Evolutionary conservation across 2,329 filamentous ascomycete genomes (phyloP).

Genomic region (Sarocladium strictum): DNA sequence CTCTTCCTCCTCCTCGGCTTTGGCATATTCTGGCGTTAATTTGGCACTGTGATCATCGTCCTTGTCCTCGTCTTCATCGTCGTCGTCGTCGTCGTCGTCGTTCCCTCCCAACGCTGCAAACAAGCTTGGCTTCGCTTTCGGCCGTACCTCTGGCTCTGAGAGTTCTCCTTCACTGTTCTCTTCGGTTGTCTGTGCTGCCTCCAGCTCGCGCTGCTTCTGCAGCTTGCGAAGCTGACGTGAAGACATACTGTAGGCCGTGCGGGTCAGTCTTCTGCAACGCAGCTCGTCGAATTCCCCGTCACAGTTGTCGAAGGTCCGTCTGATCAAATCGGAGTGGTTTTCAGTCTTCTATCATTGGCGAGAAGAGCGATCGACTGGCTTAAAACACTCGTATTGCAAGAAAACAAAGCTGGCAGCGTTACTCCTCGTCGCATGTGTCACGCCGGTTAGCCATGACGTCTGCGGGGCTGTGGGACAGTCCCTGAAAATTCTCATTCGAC

Average conservation of each 20-base stretch:
- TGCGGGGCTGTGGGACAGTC: constrained; percentile 3
- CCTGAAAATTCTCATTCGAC: constrained; percentile 1
- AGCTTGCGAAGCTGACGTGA: constrained; percentile 46
- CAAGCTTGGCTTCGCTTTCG: constrained; percentile 36
- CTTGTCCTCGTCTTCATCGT: constrained; percentile 28
- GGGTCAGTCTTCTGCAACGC: background rate
- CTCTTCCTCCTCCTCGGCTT: constrained; percentile 28
- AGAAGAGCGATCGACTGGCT: too few species aligned
- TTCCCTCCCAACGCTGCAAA: constrained; percentile 47
- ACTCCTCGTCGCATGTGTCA: constrained; percentile 1
- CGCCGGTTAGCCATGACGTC: constrained; percentile 4
- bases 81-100: constrained; percentile 33
- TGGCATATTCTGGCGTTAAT: constrained; percentile 12
- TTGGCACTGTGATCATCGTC: constrained; percentile 16
- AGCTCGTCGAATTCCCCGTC: too few species aligned
- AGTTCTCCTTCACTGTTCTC: constrained; percentile 25
- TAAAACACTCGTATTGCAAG: too few species aligned
- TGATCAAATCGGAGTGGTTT: background rate
- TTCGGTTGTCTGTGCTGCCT: constrained; percentile 18
- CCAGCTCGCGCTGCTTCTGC: constrained; percentile 42
- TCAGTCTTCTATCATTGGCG: too few species aligned
- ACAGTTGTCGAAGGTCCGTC: too few species aligned
- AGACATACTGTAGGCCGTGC: constrained; percentile 34
- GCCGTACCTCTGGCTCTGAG: constrained; percentile 22
- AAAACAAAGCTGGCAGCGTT: background rate